phyloP scores from a whole-genome alignment of 768 basidiomycete species.

The Gyrodon lividus region DNA sequence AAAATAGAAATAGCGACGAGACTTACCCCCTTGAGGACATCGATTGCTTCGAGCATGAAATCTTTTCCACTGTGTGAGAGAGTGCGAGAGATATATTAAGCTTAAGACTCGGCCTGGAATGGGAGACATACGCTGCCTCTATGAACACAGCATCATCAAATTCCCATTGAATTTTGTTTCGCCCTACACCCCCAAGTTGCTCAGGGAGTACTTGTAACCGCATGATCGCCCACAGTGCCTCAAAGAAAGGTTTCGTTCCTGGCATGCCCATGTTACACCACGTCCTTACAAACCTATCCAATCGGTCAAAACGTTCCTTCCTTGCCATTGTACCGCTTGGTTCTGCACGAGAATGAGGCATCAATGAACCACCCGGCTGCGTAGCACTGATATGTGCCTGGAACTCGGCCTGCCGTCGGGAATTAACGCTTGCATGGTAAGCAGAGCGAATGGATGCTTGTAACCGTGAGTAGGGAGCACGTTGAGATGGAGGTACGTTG shows the following conservation, averaged over 20 bases:
- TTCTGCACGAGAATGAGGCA: slow-evolving; percentile 69
- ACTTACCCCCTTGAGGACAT: slow-evolving; percentile 85
- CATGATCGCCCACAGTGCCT: slow-evolving; percentile 70
- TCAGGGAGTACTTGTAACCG: slow-evolving; percentile 80
- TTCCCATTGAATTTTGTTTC: slow-evolving; percentile 78
- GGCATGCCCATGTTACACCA: slow-evolving; percentile 90
- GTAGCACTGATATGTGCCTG: slow-evolving; percentile 81
- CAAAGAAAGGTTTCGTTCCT: slow-evolving; percentile 81
- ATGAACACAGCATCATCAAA: slow-evolving; percentile 93
- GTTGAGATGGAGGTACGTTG: slow-evolving; percentile 77
- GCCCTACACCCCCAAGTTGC: slow-evolving; percentile 77
- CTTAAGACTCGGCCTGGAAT: slow-evolving; percentile 9
- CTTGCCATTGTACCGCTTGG: slow-evolving; percentile 61
- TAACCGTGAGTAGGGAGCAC: slow-evolving; percentile 81
- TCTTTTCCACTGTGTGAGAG: slow-evolving; percentile 72
- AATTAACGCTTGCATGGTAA: slow-evolving; percentile 79
- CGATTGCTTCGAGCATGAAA: slow-evolving; percentile 91
- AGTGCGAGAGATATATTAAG: slow-evolving; percentile 17
- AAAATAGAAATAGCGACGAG: slow-evolving; percentile 16
- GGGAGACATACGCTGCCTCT: slow-evolving; percentile 78
- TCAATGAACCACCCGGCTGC: slow-evolving; percentile 74
- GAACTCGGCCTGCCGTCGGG: slow-evolving; percentile 78
- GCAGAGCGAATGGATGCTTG: slow-evolving; percentile 85
- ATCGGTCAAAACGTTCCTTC: slow-evolving; percentile 75
- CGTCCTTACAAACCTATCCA: slow-evolving; percentile 70